Evolutionary conservation across 2,329 filamentous ascomycete species (phyloP).

Genomic region (Colletotrichum kahawae): DNA sequence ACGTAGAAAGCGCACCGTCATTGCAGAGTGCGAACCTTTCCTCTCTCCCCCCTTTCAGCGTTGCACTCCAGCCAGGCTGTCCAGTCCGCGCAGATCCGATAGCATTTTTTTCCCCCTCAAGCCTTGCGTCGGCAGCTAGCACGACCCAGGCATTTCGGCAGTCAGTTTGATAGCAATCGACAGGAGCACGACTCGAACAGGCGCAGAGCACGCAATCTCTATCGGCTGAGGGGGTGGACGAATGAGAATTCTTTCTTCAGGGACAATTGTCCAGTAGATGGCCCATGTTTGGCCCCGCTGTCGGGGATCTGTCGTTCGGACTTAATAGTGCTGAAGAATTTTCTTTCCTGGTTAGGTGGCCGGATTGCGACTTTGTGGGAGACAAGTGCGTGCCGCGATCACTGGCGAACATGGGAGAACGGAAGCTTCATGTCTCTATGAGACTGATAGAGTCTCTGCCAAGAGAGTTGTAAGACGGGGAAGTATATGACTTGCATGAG

Average conservation of each 20-base stretch:
- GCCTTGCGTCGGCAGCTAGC: background rate
- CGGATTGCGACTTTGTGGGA: background rate
- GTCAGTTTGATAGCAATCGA: background rate
- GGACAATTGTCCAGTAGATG: background rate
- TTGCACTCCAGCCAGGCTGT: background rate
- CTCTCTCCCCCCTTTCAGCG: background rate
- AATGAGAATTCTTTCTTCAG: conserved; percentile 4
- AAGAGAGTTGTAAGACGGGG: background rate
- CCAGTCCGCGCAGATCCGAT: conserved; percentile 1
- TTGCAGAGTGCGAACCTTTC: background rate
- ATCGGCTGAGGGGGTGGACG: background rate
- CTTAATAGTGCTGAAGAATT: background rate
- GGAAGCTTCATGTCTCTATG: background rate
- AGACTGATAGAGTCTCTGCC: background rate
- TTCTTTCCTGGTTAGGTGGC: background rate
- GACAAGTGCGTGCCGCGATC: background rate
- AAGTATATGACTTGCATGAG: conserved; percentile 2
- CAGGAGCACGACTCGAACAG: conserved; percentile 11
- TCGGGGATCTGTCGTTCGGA: conserved; percentile 5
- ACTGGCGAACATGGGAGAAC: background rate
- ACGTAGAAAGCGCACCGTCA: background rate
- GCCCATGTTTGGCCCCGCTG: conserved; percentile 8
- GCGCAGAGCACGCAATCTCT: conserved; percentile 10
- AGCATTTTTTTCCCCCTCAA: background rate
- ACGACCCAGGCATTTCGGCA: background rate